Base-by-base conservation (phyloP, 106 monocot species). In the Platanthera zijinensis region DNA sequence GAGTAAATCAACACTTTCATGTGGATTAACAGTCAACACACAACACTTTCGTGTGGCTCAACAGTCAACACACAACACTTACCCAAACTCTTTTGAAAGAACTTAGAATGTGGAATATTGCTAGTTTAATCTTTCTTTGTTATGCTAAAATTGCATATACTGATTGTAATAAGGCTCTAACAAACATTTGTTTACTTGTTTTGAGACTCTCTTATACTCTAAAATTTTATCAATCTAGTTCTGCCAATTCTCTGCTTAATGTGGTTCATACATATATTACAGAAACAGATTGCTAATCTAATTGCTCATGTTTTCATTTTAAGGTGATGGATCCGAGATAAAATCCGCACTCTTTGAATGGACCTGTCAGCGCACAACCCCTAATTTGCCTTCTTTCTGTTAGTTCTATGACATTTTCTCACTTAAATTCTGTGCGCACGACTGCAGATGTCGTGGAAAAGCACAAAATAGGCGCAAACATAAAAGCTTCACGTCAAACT, bases 341-440 rank as follows among this genome's bases (percentile, higher is more conserved):
- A n/a, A n/a, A 52, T 4, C 84, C 7, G 93, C 93, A 39, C 85
- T 96, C 50, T 56, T 59, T 0, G 62, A 86, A 66, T 90, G 88
- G 91, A 91, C 96, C 10, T 89, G 91, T 8, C 96, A 91, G 61
- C 89, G 93, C 30, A 96, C 93, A 12, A 93, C 93, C 50, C 96
- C 96, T 10, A 5, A 17, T 39, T 6, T 25, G 22, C 53, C 53
- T 56, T 15, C 69, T 39, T 52, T 62, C 12, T 30, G 51, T 2
- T 72, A 39, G 48, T n/a, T 75, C 7, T 25, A 70, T 47, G 47
- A 1, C 17, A 28, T 50, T 30, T 7, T 18, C 22, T 18, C 22
- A 11, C 17, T 15, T 45, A 59, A 67, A 22, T 50, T 22, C 5
- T 73, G 12, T 8, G 3, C 10, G 18, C 69, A 47, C 62, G 67